phyloP scores from a whole-genome alignment of 768 basidiomycete genomes.

The Leccinum ochraceum region DNA sequence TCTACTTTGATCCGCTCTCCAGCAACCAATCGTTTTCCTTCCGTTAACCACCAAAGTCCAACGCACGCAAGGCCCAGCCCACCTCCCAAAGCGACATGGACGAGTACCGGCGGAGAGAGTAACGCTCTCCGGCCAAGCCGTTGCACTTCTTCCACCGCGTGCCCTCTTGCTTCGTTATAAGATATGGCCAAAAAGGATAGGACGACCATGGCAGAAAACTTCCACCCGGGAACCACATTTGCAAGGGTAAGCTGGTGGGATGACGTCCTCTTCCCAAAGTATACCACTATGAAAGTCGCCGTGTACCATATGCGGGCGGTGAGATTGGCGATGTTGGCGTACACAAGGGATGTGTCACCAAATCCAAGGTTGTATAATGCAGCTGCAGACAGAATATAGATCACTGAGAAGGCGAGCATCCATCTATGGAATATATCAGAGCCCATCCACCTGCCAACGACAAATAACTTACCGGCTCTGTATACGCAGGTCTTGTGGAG shows the following conservation, averaged over 20 bases:
- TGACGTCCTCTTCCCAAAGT: slow-evolving; percentile 39
- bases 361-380: slow-evolving; percentile 45
- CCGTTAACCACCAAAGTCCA: slow-evolving; percentile 33
- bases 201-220: slow-evolving; percentile 22
- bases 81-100: slow-evolving; percentile 29
- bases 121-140: slow-evolving; percentile 21
- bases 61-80: slow-evolving; percentile 28
- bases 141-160: slow-evolving; percentile 15
- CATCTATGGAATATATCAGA: slow-evolving; percentile 41
- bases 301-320: slow-evolving; percentile 63
- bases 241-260: slow-evolving; percentile 15
- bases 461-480: slow-evolving; percentile 60
- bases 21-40: slow-evolving; percentile 25
- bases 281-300: slow-evolving; percentile 47
- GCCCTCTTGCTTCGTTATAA: slow-evolving; percentile 17
- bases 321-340: slow-evolving; percentile 73
- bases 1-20: slow-evolving; percentile 23
- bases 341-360: slow-evolving; percentile 72
- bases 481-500: slow-evolving; percentile 58
- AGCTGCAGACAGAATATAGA: slow-evolving; percentile 61
- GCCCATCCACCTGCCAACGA: not conserved
- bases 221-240: slow-evolving; percentile 28
- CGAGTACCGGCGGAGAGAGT: slow-evolving; percentile 22
- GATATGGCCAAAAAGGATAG: slow-evolving; percentile 29
- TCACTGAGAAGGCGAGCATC: slow-evolving; percentile 76